Evolutionary conservation across 2,329 filamentous ascomycete species (phyloP).

Genomic region (Metarhizium rileyi): DNA sequence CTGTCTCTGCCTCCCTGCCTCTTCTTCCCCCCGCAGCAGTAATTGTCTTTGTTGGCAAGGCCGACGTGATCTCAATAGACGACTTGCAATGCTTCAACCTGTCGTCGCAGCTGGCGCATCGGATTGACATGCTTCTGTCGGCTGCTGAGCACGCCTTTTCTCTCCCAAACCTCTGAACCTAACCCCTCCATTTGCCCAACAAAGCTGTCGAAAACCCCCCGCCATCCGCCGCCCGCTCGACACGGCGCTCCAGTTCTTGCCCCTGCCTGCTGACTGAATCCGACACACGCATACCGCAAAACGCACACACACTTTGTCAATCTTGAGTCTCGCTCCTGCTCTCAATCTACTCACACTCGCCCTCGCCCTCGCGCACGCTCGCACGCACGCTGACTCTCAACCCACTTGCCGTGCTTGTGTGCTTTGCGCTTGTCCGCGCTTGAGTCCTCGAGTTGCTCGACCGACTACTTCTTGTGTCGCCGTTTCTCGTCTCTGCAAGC

Average conservation of each 20-base stretch:
- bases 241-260: not conserved
- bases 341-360: not conserved
- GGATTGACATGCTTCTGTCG: constrained; percentile 20
- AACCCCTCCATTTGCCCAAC: constrained; percentile 11
- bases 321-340: not conserved
- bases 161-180: constrained; percentile 10
- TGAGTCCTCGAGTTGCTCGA: not conserved
- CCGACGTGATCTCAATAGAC: constrained; percentile 10
- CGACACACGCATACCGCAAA: not conserved
- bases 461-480: not conserved
- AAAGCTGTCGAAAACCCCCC: not conserved
- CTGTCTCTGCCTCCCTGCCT: constrained; percentile 7
- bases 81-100: constrained; percentile 19
- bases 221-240: not conserved
- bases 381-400: not conserved
- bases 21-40: constrained; percentile 11
- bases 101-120: constrained; percentile 10
- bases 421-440: not conserved
- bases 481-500: not conserved
- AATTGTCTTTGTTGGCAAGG: constrained; percentile 15
- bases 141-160: constrained; percentile 15
- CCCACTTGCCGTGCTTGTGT: not conserved
- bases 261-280: not conserved
- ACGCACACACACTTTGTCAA: not conserved
- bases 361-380: not conserved